Base-by-base conservation (phyloP, 1,139 yeast genomes). In the Hansenula lynferdii region DNA sequence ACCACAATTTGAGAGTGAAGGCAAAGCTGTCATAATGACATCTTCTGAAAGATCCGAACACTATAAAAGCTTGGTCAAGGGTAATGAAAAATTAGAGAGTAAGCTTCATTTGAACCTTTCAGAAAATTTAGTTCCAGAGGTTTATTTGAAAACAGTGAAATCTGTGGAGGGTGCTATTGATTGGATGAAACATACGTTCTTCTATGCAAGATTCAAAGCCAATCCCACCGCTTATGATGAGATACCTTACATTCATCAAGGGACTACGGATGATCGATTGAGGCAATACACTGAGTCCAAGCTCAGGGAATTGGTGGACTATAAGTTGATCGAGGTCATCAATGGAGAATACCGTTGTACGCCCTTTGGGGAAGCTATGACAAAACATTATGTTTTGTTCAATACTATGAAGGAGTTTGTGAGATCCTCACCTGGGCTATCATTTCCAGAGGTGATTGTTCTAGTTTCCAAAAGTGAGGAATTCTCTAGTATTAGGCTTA, bases 1-100 rank as follows among this genome's bases (percentile, higher is more conserved):
- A 40, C 81, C 82, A 0, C 76, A 74, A 35, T 75, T 67, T 52
- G 82, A 75, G 46, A 64, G 59, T 3, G 67, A 67, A 28, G 83
- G 75, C 0, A 56, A 71, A n/a, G 77, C 80, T 5, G 67, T 77
- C 2, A 69, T 78, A 12, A 63, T 77, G 66, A 77, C 85, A 0
- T 65, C 66, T 8, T 43, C 50, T 2, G 54, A 55, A 2, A 62
- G 63, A 37, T 64, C 61, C 31, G 42, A 40, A 3, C 59, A 55
- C 19, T 72, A 75, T 55, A 67, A 69, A 44, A 58, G 61, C 23
- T 51, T 77, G 33, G 53, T 70, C 3, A 57, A 69, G 43, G 73
- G 78, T 0, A 55, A 63, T 20, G 70, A 72, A 41, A 58, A 60
- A 21, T 51, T 75, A n/a, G 80, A 75, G 53, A 77, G 80, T 48